phyloP scores from a whole-genome alignment of 2,329 filamentous ascomycete species.

The Mollisiaceae sp. region DNA sequence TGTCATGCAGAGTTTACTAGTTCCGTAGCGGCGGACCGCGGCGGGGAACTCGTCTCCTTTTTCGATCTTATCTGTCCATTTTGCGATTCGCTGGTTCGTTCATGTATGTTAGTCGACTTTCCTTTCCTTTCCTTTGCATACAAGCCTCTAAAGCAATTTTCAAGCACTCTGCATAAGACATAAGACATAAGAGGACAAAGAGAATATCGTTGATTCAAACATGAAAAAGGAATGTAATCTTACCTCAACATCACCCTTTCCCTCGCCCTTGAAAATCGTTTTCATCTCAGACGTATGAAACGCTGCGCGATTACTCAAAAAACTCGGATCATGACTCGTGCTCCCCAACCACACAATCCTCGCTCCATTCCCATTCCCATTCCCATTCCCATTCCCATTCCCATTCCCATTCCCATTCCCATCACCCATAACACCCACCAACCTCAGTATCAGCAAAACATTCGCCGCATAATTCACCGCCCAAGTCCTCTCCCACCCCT shows the following conservation, averaged over 20 bases:
- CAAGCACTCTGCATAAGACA: too few relatives aligned
- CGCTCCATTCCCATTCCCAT: slow-evolving; percentile 31
- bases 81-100: not conserved
- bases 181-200: too few relatives aligned
- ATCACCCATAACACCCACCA: slow-evolving; percentile 43
- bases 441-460: slow-evolving; percentile 42
- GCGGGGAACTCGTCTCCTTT: slow-evolving; percentile 20
- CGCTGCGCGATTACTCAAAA: slow-evolving; percentile 14
- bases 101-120: slow-evolving; percentile 3
- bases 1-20: slow-evolving; percentile 21
- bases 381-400: slow-evolving; percentile 26
- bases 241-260: slow-evolving; percentile 9
- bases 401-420: slow-evolving; percentile 28
- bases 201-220: too few relatives aligned
- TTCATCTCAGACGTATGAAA: slow-evolving; percentile 27
- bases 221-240: not conserved
- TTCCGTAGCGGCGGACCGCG: slow-evolving; percentile 24
- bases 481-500: slow-evolving; percentile 44
- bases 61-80: slow-evolving; percentile 2
- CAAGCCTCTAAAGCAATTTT: too few relatives aligned
- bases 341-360: slow-evolving; percentile 43
- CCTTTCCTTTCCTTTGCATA: too few relatives aligned
- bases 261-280: slow-evolving; percentile 1
- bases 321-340: slow-evolving; percentile 42
- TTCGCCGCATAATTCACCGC: slow-evolving; percentile 43